Evolutionary conservation across 1,139 yeast genomes (phyloP), one percentile per base, ranked within the genome.

Genomic region (Wickerhamomyces sp.): DNA sequence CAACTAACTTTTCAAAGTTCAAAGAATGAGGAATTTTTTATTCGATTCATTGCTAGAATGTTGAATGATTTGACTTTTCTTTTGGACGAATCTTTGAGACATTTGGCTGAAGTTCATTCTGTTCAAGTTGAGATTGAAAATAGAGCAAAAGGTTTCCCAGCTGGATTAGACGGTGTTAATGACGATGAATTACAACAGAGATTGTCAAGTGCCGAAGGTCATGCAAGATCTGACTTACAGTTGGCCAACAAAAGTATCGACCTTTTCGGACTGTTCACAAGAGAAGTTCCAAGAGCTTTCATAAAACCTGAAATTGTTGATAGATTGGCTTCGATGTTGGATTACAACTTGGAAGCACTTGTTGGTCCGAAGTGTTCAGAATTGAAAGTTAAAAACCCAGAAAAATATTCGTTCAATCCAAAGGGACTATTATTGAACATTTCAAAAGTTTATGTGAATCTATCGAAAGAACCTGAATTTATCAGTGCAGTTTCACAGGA

Each of bases 311-410:
- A 93, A 62, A 79, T 91, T 51, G 96, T 91, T 29, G 96, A 87
- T 51, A 72, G 98, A 58, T 66, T 91, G 42, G 95, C 98, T 0
- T 88, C 95, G 31, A 91, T 91, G 99, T 66, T 91, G 55, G 85
- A 91, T 62, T 91, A 89, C 61, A 91, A 91, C 57, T 66, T 91
- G 43, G 85, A 79, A 28, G 87, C 91, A 9, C 68, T 91, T 61
- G 97, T 89, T 16, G 99, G 99, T 1, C 96, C 97, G 13, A 84
- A 84, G 55, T 89, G 96, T 62, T 75, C 91, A 11, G 88, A 84
- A 40, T 71, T 91, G 47, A 87, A 86, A 57, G 98, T 91, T 19
- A 71, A 72, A 41, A 73, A 83, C 44, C 97, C 97, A 0, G 87
- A 82, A 44, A 78, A 80, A 51, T 89, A 88, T 57, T 75, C 77